These are phyloP conservation scores for Rhizopogon vesiculosus DNA, from an alignment of 768 basidiomycete species.

Conservation along the genomic window DNA sequence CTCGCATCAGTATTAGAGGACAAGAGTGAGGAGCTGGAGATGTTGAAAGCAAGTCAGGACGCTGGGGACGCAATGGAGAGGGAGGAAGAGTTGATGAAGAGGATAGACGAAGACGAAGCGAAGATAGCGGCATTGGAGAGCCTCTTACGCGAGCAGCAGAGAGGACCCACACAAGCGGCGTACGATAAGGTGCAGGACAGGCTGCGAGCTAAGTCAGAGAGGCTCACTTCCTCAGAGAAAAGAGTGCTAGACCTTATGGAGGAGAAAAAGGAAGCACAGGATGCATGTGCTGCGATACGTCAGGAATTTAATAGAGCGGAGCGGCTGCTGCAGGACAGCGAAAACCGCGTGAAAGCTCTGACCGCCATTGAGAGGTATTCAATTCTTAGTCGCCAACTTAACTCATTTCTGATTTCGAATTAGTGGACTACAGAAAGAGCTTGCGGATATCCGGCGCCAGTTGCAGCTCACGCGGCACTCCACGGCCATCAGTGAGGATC, in stretches of 20 bases:
- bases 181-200: conserved; percentile 37
- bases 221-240: conserved; percentile 35
- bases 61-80: conserved; percentile 38
- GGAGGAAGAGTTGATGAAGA: conserved; percentile 56
- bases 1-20: conserved; percentile 43
- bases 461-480: neutral
- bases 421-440: conserved; percentile 18
- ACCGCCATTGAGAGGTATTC: conserved; percentile 23
- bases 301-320: conserved; percentile 25
- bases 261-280: conserved; percentile 49
- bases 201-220: conserved; percentile 39
- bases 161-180: conserved; percentile 26
- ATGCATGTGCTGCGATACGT: conserved; percentile 36
- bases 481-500: neutral
- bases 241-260: conserved; percentile 40
- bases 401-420: neutral
- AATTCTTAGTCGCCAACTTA: neutral
- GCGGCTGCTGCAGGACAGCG: conserved; percentile 14
- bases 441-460: conserved; percentile 5
- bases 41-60: conserved; percentile 30
- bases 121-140: conserved; percentile 57
- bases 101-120: conserved; percentile 71
- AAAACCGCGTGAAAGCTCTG: conserved; percentile 20
- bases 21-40: conserved; percentile 56
- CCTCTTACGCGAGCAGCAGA: conserved; percentile 37